Evolutionary conservation across 495 filamentous ascomycete genomes (phyloP).

Genomic region (Collariella sp.): DNA sequence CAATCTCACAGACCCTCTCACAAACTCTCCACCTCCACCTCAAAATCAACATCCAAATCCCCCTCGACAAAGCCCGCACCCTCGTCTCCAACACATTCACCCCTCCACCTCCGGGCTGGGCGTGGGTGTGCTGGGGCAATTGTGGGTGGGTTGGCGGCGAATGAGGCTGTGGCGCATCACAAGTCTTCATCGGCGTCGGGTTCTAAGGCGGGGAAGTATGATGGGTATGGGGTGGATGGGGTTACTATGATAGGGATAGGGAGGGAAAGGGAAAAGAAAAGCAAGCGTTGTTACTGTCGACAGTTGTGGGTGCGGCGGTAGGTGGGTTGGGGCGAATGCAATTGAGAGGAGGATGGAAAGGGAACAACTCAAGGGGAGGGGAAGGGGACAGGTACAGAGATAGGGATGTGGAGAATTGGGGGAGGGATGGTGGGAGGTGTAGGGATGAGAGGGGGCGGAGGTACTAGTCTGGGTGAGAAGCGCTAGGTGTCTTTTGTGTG

Average conservation of each 20-base stretch:
- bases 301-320: slow-evolving; percentile 38
- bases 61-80: slow-evolving; percentile 23
- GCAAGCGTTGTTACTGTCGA: slow-evolving; percentile 24
- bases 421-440: background rate
- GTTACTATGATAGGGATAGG: background rate
- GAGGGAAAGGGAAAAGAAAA: slow-evolving; percentile 7
- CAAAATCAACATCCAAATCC: background rate
- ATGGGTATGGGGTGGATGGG: slow-evolving; percentile 1
- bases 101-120: slow-evolving; percentile 34
- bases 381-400: background rate
- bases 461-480: too few relatives aligned
- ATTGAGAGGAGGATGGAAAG: slow-evolving; percentile 36
- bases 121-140: slow-evolving; percentile 38
- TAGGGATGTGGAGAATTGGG: background rate
- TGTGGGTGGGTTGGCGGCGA: slow-evolving; percentile 36
- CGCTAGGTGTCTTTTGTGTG: too few relatives aligned
- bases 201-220: too few relatives aligned
- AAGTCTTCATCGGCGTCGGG: background rate
- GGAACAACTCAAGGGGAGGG: background rate
- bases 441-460: too few relatives aligned
- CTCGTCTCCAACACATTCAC: slow-evolving; percentile 29
- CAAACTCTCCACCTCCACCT: background rate
- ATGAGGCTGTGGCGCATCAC: background rate
- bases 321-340: slow-evolving; percentile 40
- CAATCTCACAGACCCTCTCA: too few relatives aligned